These are phyloP conservation scores for Purpureocillium lavendulum DNA, from an alignment of 2,329 filamentous ascomycete species.

Conservation along the genomic window DNA sequence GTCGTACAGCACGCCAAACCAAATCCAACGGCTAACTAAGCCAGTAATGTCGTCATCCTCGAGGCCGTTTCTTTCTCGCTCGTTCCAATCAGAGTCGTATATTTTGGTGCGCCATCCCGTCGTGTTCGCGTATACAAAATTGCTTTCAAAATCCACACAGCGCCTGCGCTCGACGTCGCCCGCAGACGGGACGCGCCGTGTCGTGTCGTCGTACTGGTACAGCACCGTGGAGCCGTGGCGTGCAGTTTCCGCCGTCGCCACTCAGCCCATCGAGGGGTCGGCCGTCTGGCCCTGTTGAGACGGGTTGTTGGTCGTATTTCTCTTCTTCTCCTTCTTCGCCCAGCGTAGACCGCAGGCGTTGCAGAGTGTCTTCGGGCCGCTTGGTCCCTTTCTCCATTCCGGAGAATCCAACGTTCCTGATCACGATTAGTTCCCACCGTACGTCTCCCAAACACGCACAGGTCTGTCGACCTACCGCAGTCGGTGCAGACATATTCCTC, in stretches of 20 bases:
- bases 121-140: too few species aligned
- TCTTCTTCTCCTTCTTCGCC: conserved; percentile 78
- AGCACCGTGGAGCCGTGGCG: too few species aligned
- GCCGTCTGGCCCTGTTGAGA: conserved; percentile 10
- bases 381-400: conserved; percentile 92
- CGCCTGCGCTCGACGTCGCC: too few species aligned
- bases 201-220: too few species aligned
- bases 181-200: too few species aligned
- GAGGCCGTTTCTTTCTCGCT: too few species aligned
- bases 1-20: too few species aligned
- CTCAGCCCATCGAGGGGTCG: conserved; percentile 15
- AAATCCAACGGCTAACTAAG: too few species aligned
- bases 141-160: too few species aligned
- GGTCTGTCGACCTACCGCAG: conserved; percentile 53
- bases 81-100: too few species aligned
- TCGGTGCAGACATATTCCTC: conserved; percentile 95
- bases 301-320: conserved; percentile 13
- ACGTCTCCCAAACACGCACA: not conserved
- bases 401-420: conserved; percentile 77
- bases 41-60: too few species aligned
- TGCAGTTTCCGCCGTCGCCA: not conserved
- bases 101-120: too few species aligned
- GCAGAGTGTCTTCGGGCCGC: conserved; percentile 87
- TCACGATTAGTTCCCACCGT: conserved; percentile 3
- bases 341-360: conserved; percentile 81